These are phyloP conservation scores for Loxodes magnus DNA, from an alignment of 73 alveolate species.

Conservation along the genomic window DNA sequence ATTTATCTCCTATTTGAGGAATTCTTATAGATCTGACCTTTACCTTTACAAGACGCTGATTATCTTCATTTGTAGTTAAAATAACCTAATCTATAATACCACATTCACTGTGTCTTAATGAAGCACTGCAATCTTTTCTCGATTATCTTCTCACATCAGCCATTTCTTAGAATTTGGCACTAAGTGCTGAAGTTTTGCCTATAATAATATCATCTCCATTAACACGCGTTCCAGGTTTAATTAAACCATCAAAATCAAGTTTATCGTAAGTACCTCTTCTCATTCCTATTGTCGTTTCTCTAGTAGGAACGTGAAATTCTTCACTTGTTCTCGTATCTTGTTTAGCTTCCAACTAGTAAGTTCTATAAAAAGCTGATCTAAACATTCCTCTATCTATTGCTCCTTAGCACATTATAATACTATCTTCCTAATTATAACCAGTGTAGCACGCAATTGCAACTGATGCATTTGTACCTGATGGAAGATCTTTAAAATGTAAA, in stretches of 20 bases:
- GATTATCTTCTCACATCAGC: conserved; percentile 7
- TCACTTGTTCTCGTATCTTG: conserved; percentile 9
- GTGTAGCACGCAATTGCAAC: conserved; percentile 99
- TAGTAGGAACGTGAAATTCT: conserved; percentile 58
- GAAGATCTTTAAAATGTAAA: conserved; percentile 37
- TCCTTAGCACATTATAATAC: conserved; percentile 88
- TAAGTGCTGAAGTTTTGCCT: conserved; percentile 68
- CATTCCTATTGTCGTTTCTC: conserved; percentile 57
- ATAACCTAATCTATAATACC: conserved; percentile 92
- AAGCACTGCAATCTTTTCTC: conserved; percentile 69
- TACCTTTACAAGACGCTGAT: conserved; percentile 75
- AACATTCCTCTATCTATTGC: conserved; percentile 96
- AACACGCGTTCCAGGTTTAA: conserved; percentile 92
- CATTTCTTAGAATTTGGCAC: no score
- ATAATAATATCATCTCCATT: conserved; percentile 97
- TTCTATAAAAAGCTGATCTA: conserved; percentile 94
- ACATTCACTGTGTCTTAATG: conserved; percentile 78
- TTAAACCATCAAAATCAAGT: conserved; percentile 96
- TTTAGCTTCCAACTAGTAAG: conserved; percentile 67
- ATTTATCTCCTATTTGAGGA: conserved; percentile 99
- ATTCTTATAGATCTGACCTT: conserved; percentile 85
- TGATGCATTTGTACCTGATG: conserved; percentile 60
- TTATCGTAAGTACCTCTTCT: conserved; percentile 84
- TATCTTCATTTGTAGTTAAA: conserved; percentile 79
- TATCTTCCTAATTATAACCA: conserved; percentile 99